Evolutionary conservation across 73 alveolate species (phyloP), one percentile per base, ranked within the genome.

Genomic region (Stentor roeselii): DNA sequence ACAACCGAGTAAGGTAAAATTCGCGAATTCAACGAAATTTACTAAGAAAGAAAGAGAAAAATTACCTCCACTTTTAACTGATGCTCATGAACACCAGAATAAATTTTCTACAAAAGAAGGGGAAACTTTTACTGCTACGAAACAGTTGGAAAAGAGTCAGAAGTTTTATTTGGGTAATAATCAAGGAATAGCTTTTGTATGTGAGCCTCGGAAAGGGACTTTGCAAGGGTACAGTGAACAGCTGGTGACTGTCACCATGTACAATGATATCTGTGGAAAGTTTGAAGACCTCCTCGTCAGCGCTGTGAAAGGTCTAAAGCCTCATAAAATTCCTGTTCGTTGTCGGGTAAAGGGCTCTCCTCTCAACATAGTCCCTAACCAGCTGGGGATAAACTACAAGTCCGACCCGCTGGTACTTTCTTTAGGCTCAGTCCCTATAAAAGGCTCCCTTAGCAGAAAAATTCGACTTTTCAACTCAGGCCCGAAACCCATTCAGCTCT

Each of bases 211-310:
- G 11, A 27, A 36, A 3, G 94, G 96, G 39, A 91, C 84, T 32
- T 82, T 91, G 32, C 82, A 75, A 3, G 92, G 94, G 39, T 88
- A 91, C 36, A 61, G 92, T 35, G 96, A 91, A 80, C 77, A 87
- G 3, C 92, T 92, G 3, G 75, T 91, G 4, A 86, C 85, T 39
- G 94, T 91, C 21, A 91, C 96, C 0, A 75, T 88, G 31, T 91
- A 87, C 84, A 91, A 91, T 67, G 91, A 91, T 59, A 91, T 87
- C 40, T 91, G 96, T 41, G 96, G 96, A 0, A 88, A 75, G 59
- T 91, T 91, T 83, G 94, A 91, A 32, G 96, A 91, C 59, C 76
- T 39, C 21, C 40, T 91, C 30, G 60, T 89, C 0, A 74, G 92
- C 3, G 59, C 80, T 30, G 82, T 91, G 14, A 91, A 86, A 77